Conservation (phyloP, 441 rosid genomes). For the Theobroma grandiflorum region DNA sequence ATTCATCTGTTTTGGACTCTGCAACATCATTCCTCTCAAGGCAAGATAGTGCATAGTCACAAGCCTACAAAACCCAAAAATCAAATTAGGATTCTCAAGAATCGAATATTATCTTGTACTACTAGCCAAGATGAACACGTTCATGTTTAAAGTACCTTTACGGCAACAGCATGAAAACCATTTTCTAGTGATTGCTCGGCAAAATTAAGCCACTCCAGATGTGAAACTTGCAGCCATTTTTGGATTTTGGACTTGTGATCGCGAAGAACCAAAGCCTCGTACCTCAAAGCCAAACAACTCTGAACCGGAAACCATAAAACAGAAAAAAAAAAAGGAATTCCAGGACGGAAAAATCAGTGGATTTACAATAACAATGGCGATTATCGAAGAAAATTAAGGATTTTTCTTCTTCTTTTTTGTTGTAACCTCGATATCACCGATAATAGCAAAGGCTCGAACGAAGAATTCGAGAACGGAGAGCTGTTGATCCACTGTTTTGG, state of each 20-base stretch:
- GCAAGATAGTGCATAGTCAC: constrained; percentile 57
- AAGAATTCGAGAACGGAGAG: constrained; percentile 76
- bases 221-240: constrained; percentile 58
- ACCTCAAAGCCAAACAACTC: constrained; percentile 80
- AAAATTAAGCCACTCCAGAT: constrained; percentile 66
- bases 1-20: constrained; percentile 36
- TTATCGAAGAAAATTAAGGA: background rate
- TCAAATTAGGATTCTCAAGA: background rate
- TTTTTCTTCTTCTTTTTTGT: no score
- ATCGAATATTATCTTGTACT: background rate
- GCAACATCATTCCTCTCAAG: constrained; percentile 39
- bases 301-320: constrained; percentile 5
- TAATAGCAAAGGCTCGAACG: constrained; percentile 69
- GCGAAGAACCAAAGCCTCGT: constrained; percentile 72
- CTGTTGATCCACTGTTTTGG: constrained; percentile 53
- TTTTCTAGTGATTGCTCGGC: constrained; percentile 58
- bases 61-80: constrained; percentile 48
- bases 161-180: constrained; percentile 63
- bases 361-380: background rate
- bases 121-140: background rate
- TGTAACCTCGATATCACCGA: constrained; percentile 73
- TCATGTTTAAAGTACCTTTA: constrained; percentile 46
- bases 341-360: background rate
- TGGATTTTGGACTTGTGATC: constrained; percentile 53
- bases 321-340: background rate